Evolutionary conservation across 2,329 filamentous ascomycete genomes (phyloP), one percentile per base, ranked within the genome.

Genomic region (Colletotrichum zoysiae): DNA sequence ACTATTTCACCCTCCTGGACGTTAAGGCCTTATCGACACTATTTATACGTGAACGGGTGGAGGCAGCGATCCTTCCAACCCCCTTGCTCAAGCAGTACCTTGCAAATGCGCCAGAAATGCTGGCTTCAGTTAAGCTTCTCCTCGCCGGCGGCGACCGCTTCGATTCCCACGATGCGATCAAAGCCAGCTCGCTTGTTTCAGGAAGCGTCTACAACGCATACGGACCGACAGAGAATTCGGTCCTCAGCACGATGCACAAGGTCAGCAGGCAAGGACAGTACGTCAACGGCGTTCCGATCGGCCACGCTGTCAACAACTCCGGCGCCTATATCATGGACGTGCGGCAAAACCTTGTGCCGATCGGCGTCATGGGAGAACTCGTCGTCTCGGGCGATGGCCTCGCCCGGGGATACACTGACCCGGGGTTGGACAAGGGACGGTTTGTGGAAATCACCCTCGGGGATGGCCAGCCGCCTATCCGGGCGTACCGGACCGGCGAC

Each of bases 401-500:
- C n/a, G n/a, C n/a, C n/a, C n/a, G n/a, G n/a, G n/a, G n/a, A n/a
- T n/a, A n/a, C n/a, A n/a, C n/a, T 0, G 67, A 78, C 18, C 8
- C 70, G 2, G n/a, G 44, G 2, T 65, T 56, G 3, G 53, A 76
- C n/a, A 18, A 6, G 0, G 58, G 70, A 6, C 74, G 74, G 1
- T 78, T 78, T 30, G 59, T 77, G 3, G 14, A 62, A 0, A 30
- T 76, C 12, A 18, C 48, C 1, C 62, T 77, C 3, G 64, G 20
- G 2, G 44, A 46, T 12, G 33, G 26, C 33, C 50, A 62, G 20
- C 1, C 1, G 0, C 74, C 3, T 26, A 40, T 74, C 1, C 40
- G 71, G 16, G 78, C 76, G 0, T 79, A 79, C 48, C 70, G 75
- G 1, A 80, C 78, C 0, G 78, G 78, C 1, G 79, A 63, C 20